Evolutionary conservation across 2,329 filamentous ascomycete species (phyloP).

Genomic region (Trichoderma simmonsii): DNA sequence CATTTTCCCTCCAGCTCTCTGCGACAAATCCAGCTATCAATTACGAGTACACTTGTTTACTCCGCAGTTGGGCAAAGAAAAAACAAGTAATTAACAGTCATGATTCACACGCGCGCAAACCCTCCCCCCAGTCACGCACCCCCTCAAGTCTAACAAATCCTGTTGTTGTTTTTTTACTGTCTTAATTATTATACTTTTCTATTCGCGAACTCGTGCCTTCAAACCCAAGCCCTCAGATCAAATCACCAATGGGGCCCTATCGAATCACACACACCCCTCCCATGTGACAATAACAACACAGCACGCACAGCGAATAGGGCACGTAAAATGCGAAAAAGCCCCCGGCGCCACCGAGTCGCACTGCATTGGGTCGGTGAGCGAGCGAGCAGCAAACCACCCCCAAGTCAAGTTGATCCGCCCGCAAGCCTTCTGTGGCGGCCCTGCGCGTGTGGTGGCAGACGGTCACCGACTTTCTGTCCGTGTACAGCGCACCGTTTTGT

Average conservation of each 20-base stretch:
- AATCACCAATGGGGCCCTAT: background rate
- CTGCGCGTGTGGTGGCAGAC: background rate
- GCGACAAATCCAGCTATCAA: background rate
- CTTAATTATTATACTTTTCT: background rate
- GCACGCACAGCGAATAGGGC: background rate
- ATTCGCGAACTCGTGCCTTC: background rate
- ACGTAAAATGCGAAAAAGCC: background rate
- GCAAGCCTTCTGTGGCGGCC: background rate
- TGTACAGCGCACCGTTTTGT: background rate
- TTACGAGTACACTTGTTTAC: background rate
- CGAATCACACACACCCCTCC: background rate
- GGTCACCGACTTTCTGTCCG: background rate
- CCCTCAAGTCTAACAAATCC: background rate
- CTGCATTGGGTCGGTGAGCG: conserved; percentile 13
- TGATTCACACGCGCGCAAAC: background rate
- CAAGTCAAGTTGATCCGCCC: background rate
- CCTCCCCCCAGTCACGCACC: background rate
- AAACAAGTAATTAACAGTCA: background rate
- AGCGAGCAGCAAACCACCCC: background rate
- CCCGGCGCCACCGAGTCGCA: conserved; percentile 12
- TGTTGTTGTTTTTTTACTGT: background rate
- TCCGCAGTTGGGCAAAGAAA: background rate
- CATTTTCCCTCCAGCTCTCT: background rate
- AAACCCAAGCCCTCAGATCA: background rate
- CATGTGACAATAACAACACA: background rate